phyloP scores from a whole-genome alignment of 1,284 basidiomycete genomes.

The Rhizoctonia solani region DNA sequence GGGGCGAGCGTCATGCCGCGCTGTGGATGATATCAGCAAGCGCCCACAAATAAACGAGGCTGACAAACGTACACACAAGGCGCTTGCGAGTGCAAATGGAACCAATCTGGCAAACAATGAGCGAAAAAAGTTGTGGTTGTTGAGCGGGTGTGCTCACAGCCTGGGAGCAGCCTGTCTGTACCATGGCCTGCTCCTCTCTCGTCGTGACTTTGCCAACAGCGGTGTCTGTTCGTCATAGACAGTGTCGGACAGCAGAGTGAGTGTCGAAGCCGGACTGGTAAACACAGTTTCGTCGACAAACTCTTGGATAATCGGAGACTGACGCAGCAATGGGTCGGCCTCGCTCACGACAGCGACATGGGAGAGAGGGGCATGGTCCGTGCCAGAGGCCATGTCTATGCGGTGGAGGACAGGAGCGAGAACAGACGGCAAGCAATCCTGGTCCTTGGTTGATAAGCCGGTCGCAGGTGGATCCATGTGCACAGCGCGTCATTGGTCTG shows the following conservation, averaged over 20 bases:
- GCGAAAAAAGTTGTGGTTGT: neutral
- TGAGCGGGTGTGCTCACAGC: conserved; percentile 3
- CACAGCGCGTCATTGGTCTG: conserved; percentile 17
- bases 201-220: conserved; percentile 4
- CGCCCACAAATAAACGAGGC: neutral
- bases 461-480: neutral
- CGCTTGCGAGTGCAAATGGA: conserved; percentile 68
- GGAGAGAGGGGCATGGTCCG: neutral
- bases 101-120: conserved; percentile 60
- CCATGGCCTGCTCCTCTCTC: neutral
- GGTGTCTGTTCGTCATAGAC: conserved; percentile 18
- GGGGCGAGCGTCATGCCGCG: conserved; percentile 79
- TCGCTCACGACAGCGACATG: conserved; percentile 13
- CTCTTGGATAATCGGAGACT: conserved; percentile 1
- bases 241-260: neutral
- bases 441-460: conserved; percentile 12
- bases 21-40: conserved; percentile 48
- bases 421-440: neutral
- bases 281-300: conserved; percentile 1
- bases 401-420: conserved; percentile 1
- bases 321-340: conserved; percentile 17
- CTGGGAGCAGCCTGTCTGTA: conserved; percentile 9
- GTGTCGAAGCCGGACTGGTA: neutral
- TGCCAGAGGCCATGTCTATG: neutral
- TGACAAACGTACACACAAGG: conserved; percentile 59